Evolutionary conservation across 129 eudicot species (phyloP), one percentile per base, ranked within the genome.

Genomic region (Flaveria robusta): DNA sequence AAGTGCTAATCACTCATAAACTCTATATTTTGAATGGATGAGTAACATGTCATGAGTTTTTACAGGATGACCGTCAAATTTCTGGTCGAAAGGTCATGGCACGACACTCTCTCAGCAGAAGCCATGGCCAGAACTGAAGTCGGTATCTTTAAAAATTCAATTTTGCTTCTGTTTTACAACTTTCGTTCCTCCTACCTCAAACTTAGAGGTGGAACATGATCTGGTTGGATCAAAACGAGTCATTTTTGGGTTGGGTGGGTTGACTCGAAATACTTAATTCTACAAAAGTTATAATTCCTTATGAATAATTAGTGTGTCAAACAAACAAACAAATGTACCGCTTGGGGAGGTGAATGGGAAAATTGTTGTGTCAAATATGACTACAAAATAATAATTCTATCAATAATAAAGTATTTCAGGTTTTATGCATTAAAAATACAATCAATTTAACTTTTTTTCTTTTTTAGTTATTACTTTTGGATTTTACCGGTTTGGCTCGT

Each of bases 41-140:
- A 11, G 15, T 56, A 26, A 77, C 59, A 13, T 43, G 70, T 9
- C 49, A 22, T 72, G 50, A 49, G 13, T 65, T 63, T 74, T 69
- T 86, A 83, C 87, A 91, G 98, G 98, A 94, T 74, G 97, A 88
- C 51, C 87, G 88, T 49, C 81, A 50, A 22, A 67, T 85, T 20
- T 82, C 92, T 70, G 77, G 90, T 79, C 77, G 84, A 59, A 94
- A 91, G 78, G 91, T 86, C 79, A 70, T 85, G 85, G 68, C 93
- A 39, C 88, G 83, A 50, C 88, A 86, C 81, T 87, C 97, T 75
- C 74, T 87, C 55, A 94, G 81, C 83, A 89, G 81, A 87, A 85
- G 90, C 80, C 88, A 83, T 62, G 96, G 97, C 47, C 87, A 81
- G 55, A 92, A 78, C 74, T 92, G 88, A 91, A 50, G 13, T 62